Evolutionary conservation across 257 asterid genomes (phyloP).

Genomic region (Solanum bulbocastanum): DNA sequence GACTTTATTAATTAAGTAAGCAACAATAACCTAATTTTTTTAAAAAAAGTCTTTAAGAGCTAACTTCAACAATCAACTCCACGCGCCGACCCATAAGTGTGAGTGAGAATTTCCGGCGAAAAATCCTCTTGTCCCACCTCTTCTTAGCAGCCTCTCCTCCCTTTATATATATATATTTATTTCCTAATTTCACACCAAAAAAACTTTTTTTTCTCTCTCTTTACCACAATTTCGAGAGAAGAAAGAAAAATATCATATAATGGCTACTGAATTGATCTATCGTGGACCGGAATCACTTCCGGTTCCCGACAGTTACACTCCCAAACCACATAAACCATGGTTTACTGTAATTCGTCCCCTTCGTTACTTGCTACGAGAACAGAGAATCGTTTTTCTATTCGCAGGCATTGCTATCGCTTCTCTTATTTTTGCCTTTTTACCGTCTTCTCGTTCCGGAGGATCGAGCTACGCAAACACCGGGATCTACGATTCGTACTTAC

Average conservation of each 20-base stretch:
- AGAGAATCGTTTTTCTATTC: constrained; percentile 31
- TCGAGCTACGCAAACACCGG: background rate
- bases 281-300: constrained; percentile 78
- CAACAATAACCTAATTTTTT: background rate
- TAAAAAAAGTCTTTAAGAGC: background rate
- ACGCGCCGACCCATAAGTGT: background rate
- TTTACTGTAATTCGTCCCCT: constrained; percentile 23
- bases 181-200: background rate
- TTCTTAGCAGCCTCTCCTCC: background rate
- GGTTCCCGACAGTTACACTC: constrained; percentile 48
- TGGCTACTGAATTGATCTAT: constrained; percentile 76
- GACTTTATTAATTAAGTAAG: background rate
- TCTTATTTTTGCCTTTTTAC: constrained; percentile 13
- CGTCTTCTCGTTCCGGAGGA: constrained; percentile 7
- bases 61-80: background rate
- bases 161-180: background rate
- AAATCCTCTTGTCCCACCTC: background rate
- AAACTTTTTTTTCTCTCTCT: background rate
- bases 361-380: constrained; percentile 42
- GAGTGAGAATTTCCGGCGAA: background rate
- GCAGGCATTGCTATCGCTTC: constrained; percentile 48
- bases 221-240: background rate
- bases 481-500: constrained; percentile 14
- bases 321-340: constrained; percentile 48
- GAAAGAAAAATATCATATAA: background rate